Conservation (phyloP, 805 yeast genomes). For the Huiozyma naganishii region DNA sequence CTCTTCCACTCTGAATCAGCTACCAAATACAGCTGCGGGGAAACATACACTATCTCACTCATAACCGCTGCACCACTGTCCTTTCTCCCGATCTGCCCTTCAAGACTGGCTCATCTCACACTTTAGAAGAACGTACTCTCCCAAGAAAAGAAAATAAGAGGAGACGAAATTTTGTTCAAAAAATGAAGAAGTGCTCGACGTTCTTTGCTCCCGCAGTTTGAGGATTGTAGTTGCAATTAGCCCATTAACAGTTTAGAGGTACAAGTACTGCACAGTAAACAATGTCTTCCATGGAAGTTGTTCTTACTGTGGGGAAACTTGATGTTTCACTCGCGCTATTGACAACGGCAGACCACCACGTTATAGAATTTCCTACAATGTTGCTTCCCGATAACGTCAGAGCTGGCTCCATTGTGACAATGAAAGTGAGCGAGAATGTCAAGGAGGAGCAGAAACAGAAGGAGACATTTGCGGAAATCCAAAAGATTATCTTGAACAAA, state of each 20-base stretch:
- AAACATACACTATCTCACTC: constrained; percentile 20
- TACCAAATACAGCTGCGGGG: constrained; percentile 17
- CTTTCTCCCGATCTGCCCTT: neutral
- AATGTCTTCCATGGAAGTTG: constrained; percentile 52
- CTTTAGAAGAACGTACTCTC: neutral
- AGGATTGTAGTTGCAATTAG: too few relatives aligned
- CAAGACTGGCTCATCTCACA: neutral
- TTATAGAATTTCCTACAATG: constrained; percentile 94
- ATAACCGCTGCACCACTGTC: constrained; percentile 2
- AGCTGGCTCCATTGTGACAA: constrained; percentile 86
- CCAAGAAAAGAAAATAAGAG: too few relatives aligned
- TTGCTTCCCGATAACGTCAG: constrained; percentile 79
- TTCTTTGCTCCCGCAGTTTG: too few relatives aligned
- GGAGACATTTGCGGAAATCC: constrained; percentile 49
- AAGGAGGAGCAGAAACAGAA: constrained; percentile 54
- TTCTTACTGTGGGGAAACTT: constrained; percentile 87
- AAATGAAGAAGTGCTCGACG: too few relatives aligned
- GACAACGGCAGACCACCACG: constrained; percentile 83
- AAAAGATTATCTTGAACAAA: constrained; percentile 57
- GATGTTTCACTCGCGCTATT: constrained; percentile 91
- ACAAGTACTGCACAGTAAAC: too few relatives aligned
- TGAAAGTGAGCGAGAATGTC: constrained; percentile 69
- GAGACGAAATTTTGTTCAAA: too few relatives aligned
- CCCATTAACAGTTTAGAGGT: too few relatives aligned
- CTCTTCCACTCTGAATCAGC: constrained; percentile 17